Percentiles rank a stretch among this genome's conserved stretches.
These are phyloP conservation scores for Aspergillus sp. DNA, from an alignment of 2,329 filamentous ascomycete species.

Conservation along the genomic window DNA sequence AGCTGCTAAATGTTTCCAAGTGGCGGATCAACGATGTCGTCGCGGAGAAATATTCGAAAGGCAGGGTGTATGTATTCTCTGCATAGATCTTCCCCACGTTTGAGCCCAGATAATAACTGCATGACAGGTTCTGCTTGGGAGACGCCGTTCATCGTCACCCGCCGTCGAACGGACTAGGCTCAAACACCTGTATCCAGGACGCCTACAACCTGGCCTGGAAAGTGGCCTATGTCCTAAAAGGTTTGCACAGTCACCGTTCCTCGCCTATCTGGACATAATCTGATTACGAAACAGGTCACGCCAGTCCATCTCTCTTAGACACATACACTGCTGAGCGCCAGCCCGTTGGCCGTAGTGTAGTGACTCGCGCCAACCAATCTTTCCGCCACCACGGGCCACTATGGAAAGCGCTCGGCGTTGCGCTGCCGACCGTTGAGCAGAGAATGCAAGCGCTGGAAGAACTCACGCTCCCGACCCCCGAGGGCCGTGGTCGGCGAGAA, in stretches of 20 bases:
- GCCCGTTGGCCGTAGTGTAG: slow-evolving; percentile 42
- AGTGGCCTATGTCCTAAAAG: slow-evolving; percentile 37
- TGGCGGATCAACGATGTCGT: slow-evolving; percentile 57
- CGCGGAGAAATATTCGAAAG: slow-evolving; percentile 48
- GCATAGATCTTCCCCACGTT: not conserved
- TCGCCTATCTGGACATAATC: too few species aligned
- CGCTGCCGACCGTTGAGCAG: too few species aligned
- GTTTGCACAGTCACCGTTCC: too few species aligned
- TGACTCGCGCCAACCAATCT: slow-evolving; percentile 51
- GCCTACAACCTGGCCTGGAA: slow-evolving; percentile 52
- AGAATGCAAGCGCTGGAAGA: slow-evolving; percentile 39
- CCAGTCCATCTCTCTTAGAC: slow-evolving; percentile 31
- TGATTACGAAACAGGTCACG: slow-evolving; percentile 4
- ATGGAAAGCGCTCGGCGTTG: slow-evolving; percentile 33
- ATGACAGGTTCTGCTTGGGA: slow-evolving; percentile 44
- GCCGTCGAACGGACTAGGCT: slow-evolving; percentile 49
- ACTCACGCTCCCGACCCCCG: slow-evolving; percentile 30
- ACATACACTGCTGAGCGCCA: slow-evolving; percentile 43
- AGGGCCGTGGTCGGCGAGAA: slow-evolving; percentile 33
- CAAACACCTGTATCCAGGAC: slow-evolving; percentile 53
- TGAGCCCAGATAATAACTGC: not conserved
- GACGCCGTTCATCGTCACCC: slow-evolving; percentile 54
- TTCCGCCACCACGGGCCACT: slow-evolving; percentile 45
- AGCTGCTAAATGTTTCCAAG: slow-evolving; percentile 48
- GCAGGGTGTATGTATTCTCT: slow-evolving; percentile 36